A percentile compares a stretch with the other conserved stretches of the same genome.
Evolutionary conservation across 345 rosid species (phyloP).

Genomic region (Camelina neglecta): DNA sequence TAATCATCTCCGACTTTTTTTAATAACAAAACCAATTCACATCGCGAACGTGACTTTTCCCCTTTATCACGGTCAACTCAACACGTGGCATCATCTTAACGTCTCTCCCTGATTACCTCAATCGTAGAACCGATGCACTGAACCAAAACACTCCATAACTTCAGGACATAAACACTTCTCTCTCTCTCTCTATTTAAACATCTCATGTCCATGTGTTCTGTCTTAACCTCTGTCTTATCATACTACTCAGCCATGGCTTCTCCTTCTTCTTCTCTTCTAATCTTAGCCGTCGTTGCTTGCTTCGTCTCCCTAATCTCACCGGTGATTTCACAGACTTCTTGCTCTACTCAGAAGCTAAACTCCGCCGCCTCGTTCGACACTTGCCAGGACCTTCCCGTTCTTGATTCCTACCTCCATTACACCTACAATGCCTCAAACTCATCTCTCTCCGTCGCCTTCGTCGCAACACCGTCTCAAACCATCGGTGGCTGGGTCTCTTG

Average conservation of each 20-base stretch:
- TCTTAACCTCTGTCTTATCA: neutral
- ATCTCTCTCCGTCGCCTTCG: conserved; percentile 78
- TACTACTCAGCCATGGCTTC: conserved; percentile 21
- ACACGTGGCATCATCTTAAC: conserved; percentile 41
- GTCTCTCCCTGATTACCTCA: neutral
- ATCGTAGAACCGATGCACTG: conserved; percentile 21
- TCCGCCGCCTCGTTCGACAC: conserved; percentile 36
- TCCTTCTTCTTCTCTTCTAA: conserved; percentile 10
- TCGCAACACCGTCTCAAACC: conserved; percentile 54
- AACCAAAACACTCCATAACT: conserved; percentile 22
- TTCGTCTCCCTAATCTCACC: conserved; percentile 49
- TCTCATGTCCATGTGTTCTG: neutral
- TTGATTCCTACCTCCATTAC: conserved; percentile 67
- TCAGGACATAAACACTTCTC: neutral
- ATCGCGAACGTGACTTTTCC: conserved; percentile 32
- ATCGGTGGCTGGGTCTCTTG: conserved; percentile 83
- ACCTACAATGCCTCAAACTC: conserved; percentile 69
- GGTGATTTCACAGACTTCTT: conserved; percentile 48
- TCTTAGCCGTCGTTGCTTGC: conserved; percentile 34
- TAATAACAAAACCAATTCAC: conserved; percentile 1
- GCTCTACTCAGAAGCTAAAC: conserved; percentile 57
- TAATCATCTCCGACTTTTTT: conserved; percentile 17
- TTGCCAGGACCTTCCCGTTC: conserved; percentile 61
- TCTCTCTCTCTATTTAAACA: conserved; percentile 25
- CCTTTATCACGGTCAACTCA: conserved; percentile 23